Evolutionary conservation across 495 filamentous ascomycete species (phyloP), one percentile per base, ranked within the genome.

Genomic region (Letharia columbiana): DNA sequence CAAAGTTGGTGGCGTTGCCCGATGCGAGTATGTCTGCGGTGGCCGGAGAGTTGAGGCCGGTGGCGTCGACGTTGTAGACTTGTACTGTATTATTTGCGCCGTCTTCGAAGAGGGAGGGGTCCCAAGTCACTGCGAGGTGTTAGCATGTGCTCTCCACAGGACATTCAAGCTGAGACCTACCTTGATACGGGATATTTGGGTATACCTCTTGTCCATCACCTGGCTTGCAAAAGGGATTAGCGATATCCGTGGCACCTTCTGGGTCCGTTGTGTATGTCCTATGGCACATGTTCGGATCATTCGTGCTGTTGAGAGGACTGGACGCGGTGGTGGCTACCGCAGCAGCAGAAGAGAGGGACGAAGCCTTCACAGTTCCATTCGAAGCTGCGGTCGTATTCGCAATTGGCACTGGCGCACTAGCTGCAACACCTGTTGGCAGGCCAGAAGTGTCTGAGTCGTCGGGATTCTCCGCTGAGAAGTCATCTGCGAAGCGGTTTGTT

Each of bases 241-340:
- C 42, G 5, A 37, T 23, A 47, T 47, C 37, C n/a, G 52, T 23
- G 6, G 28, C 28, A 40, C 33, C 20, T 35, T 67, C 41, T 20
- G n/a, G 17, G 10, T 57, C 17, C 54, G 54, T 37, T 23, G 33
- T 31, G 28, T 17, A 49, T 52, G 45, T 12, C 42, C 37, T 65
- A 45, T 70, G 68, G 61, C 68, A 69, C 45, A 44, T 49, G 47
- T 61, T 44, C 23, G 68, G 68, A 62, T 69, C 68, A 33, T 67
- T 69, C 11, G 64, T 69, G 56, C 6, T 49, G 20, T 67, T 69
- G 42, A 69, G 65, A 12, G 44, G 42, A 39, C 13, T 66, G 33
- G 33, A 41, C 10, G 56, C 42, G 15, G 28, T 57, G 57, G 52
- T 58, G 37, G 63, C 45, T 66, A 39, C 56, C 44, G 60, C 41